These are phyloP conservation scores for Orychophragmus violaceus DNA, from an alignment of 345 rosid genomes.

Conservation along the genomic window DNA sequence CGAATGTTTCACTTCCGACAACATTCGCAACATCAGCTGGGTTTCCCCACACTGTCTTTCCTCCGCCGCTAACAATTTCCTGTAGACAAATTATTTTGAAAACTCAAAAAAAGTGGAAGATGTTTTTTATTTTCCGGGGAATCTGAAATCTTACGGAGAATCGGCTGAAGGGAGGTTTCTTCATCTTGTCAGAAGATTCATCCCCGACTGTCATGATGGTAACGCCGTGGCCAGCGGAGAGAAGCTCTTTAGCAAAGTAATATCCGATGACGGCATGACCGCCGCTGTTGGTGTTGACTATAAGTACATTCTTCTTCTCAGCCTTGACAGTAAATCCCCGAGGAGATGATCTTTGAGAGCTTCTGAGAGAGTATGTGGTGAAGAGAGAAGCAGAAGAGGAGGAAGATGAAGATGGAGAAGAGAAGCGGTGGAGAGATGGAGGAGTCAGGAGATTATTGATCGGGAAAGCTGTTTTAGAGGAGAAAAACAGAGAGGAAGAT, in stretches of 20 bases:
- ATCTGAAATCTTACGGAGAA: slow-evolving; percentile 49
- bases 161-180: slow-evolving; percentile 83
- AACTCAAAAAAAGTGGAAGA: neutral
- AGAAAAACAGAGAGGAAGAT: slow-evolving; percentile 28
- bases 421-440: slow-evolving; percentile 25
- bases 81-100: slow-evolving; percentile 5
- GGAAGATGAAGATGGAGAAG: slow-evolving; percentile 30
- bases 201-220: slow-evolving; percentile 82
- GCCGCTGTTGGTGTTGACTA: slow-evolving; percentile 79
- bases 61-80: slow-evolving; percentile 90
- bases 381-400: slow-evolving; percentile 32
- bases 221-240: slow-evolving; percentile 64
- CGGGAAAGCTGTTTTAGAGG: slow-evolving; percentile 19
- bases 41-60: slow-evolving; percentile 85
- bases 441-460: neutral
- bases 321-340: slow-evolving; percentile 39
- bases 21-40: slow-evolving; percentile 67
- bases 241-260: slow-evolving; percentile 84
- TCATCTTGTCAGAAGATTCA: slow-evolving; percentile 82
- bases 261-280: slow-evolving; percentile 90
- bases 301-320: slow-evolving; percentile 83
- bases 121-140: neutral
- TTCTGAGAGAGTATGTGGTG: slow-evolving; percentile 15
- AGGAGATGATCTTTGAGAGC: slow-evolving; percentile 30
- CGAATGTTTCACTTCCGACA: slow-evolving; percentile 59